phyloP scores from a whole-genome alignment of 164 flowering plant species.

The Pachysandra terminalis region DNA sequence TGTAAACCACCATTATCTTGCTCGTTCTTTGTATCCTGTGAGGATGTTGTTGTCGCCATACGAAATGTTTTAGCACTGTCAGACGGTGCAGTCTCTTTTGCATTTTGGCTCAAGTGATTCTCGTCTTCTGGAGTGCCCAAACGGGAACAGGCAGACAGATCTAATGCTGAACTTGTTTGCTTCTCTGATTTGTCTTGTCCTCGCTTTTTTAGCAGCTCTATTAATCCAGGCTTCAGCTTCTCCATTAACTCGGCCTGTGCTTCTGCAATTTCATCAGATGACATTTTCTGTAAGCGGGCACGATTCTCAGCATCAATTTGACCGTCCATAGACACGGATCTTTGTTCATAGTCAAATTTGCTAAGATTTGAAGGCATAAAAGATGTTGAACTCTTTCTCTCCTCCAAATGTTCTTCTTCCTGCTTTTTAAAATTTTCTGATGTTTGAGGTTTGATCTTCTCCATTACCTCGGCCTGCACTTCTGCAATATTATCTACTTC shows the following conservation, averaged over 20 bases:
- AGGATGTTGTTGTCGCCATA: conserved; percentile 8
- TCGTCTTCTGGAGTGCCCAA: conserved; percentile 10
- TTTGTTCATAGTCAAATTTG: conserved; percentile 19
- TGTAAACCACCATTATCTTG: conserved; percentile 18
- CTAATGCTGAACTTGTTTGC: conserved; percentile 20
- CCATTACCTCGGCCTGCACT: conserved; percentile 76
- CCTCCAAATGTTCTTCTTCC: conserved; percentile 50
- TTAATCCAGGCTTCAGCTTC: conserved; percentile 57
- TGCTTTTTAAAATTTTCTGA: conserved; percentile 51
- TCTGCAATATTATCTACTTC: conserved; percentile 69
- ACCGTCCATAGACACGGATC: conserved; percentile 35
- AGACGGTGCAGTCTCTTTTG: conserved; percentile 4
- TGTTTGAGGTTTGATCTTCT: conserved; percentile 59
- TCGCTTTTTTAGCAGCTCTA: conserved; percentile 51
- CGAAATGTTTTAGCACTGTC: conserved; percentile 20
- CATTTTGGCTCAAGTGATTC: conserved; percentile 15
- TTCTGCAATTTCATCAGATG: conserved; percentile 71
- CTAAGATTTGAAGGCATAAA: neutral
- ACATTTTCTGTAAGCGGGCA: conserved; percentile 58
- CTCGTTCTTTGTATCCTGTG: conserved; percentile 10
- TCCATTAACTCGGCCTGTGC: conserved; percentile 78
- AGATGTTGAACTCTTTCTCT: conserved; percentile 22
- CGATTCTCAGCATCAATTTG: conserved; percentile 90
- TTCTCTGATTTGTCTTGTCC: conserved; percentile 54
- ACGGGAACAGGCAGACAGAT: conserved; percentile 6